Evolutionary conservation across 768 basidiomycete species (phyloP), one percentile per base, ranked within the genome.

Genomic region (Rhizopogon roseolus): DNA sequence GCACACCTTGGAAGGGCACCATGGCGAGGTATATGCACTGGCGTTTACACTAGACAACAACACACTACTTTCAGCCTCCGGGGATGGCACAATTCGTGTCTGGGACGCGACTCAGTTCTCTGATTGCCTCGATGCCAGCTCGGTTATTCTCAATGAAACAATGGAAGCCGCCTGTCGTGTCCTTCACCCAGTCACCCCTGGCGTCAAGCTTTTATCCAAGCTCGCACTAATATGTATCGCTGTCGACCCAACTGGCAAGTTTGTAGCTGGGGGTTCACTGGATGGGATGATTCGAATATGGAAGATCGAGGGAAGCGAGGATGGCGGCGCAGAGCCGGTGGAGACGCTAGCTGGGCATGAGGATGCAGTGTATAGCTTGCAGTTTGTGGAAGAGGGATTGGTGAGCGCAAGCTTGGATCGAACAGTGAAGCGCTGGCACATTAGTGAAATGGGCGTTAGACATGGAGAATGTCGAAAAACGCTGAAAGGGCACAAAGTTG

Each of bases 361-460:
- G 52, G 90, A 94, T 63, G 87, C 85, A 50, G 93, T 95, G 41
- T 94, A 93, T 67, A 87, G 86, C 46, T 82, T 94, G 4, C 93
- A 90, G 28, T 99, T 98, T 71, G 93, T 91, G 1, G 93, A 93
- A 0, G 95, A 97, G 63, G 84, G 81, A 49, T 76, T 97, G 58
- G 92, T 98, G 5, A 93, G 90, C 57, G 96, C 95, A 38, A 93
- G 90, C 71, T 72, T 95, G 64, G 92, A 95, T 65, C 88, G 90
- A 76, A 92, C 88, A 45, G 65, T 95, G 56, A 91, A 93, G 68
- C 83, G 86, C 55, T 94, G 93, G 90, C 90, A 93, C 65, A 79
- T 93, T 40, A 67, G 61, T 13, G 67, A 65, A 16, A 29, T 71
- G 58, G 56, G 66, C 67, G 64, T 54, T 69, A 62, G 57, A 40